Percentiles rank a stretch among this genome's conserved stretches.
phyloP scores from a whole-genome alignment of 2,329 filamentous ascomycete genomes.

The Nigrograna mackinnonii region DNA sequence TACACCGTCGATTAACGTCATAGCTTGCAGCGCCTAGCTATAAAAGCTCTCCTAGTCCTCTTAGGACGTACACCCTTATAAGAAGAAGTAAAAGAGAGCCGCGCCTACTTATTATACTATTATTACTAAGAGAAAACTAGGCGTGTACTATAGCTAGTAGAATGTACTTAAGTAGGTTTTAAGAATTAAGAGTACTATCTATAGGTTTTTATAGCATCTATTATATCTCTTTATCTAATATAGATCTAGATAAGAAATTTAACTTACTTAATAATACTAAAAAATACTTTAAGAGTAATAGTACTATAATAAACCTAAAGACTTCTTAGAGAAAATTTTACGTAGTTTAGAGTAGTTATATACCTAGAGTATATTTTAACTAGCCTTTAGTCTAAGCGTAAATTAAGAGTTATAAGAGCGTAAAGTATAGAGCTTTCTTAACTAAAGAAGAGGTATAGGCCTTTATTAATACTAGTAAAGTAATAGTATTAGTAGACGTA shows the following conservation, averaged over 20 bases:
- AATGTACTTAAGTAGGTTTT: slow-evolving; percentile 65
- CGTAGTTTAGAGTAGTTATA: slow-evolving; percentile 60
- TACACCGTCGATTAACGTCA: too few species aligned
- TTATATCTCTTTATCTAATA: slow-evolving; percentile 9
- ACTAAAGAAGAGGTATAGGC: slow-evolving; percentile 71
- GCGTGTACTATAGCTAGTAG: slow-evolving; percentile 65
- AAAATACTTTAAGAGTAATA: slow-evolving; percentile 69
- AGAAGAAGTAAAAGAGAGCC: slow-evolving; percentile 60
- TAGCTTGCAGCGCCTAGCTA: too few species aligned
- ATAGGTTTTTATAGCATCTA: too few species aligned
- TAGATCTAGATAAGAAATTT: slow-evolving; percentile 86
- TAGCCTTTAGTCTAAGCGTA: slow-evolving; percentile 74
- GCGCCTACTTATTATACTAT: slow-evolving; percentile 67
- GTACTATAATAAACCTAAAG: slow-evolving; percentile 37
- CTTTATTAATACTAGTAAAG: slow-evolving; percentile 59
- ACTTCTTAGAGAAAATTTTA: slow-evolving; percentile 58
- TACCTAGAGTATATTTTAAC: slow-evolving; percentile 65
- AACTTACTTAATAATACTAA: slow-evolving; percentile 73
- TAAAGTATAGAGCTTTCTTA: slow-evolving; percentile 56
- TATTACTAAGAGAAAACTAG: slow-evolving; percentile 61
- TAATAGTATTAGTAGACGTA: slow-evolving; percentile 5
- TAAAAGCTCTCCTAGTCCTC: too few species aligned
- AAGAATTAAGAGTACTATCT: slow-evolving; percentile 56
- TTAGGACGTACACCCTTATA: too few species aligned
- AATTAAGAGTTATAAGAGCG: slow-evolving; percentile 72